phyloP scores from a whole-genome alignment of 768 basidiomycete species.

The Mycena sanguinolenta region DNA sequence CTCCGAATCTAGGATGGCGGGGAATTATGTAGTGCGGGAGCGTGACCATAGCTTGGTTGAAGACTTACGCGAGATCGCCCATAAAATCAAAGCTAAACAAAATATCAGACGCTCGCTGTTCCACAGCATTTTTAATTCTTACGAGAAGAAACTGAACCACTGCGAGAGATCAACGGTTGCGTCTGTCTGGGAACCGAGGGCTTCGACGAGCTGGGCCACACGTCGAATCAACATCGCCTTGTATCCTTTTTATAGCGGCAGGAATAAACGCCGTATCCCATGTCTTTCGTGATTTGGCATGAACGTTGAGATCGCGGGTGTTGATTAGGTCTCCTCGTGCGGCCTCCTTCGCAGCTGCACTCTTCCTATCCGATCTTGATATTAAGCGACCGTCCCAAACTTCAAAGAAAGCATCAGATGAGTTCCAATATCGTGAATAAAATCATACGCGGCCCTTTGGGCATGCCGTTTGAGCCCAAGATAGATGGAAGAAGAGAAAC shows the following conservation, averaged over 20 bases:
- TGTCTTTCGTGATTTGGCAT: not conserved
- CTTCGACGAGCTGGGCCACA: slow-evolving; percentile 27
- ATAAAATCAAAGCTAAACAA: slow-evolving; percentile 25
- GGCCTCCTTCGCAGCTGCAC: too few species aligned
- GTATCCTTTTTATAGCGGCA: slow-evolving; percentile 25
- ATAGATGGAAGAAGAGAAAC: slow-evolving; percentile 47
- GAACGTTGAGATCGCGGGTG: too few species aligned
- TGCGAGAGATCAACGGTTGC: slow-evolving; percentile 16
- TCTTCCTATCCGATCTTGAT: too few species aligned
- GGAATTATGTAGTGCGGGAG: not conserved
- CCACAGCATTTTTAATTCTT: not conserved
- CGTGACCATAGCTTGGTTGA: too few species aligned
- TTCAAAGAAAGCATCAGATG: not conserved
- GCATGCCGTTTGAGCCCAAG: slow-evolving; percentile 54
- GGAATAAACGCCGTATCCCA: slow-evolving; percentile 24
- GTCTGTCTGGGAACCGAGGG: slow-evolving; percentile 1
- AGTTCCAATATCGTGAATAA: not conserved
- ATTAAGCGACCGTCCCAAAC: too few species aligned
- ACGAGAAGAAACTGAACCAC: slow-evolving; percentile 31
- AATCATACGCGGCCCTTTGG: slow-evolving; percentile 55
- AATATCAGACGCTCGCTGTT: not conserved
- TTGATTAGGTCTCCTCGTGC: too few species aligned
- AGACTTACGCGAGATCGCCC: slow-evolving; percentile 29
- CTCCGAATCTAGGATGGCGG: slow-evolving; percentile 13
- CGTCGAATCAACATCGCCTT: slow-evolving; percentile 19